These are phyloP conservation scores for Cryptococcus sp. DNA, from an alignment of 1,284 basidiomycete species.

Conservation along the genomic window DNA sequence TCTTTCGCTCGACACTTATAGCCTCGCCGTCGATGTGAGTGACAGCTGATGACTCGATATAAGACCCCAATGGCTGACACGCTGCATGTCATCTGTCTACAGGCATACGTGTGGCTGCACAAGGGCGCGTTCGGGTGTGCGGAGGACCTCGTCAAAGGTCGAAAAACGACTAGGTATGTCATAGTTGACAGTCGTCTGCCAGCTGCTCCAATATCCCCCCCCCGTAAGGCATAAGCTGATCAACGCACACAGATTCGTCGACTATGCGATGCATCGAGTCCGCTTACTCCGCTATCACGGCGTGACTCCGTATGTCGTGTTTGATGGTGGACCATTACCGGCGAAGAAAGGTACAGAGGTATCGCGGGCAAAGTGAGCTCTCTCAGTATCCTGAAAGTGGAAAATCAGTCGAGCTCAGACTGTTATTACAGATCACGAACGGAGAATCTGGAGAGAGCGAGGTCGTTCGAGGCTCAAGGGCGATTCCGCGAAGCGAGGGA, in stretches of 20 bases:
- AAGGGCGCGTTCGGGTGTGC: conserved; percentile 90
- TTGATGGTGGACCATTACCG: conserved; percentile 93
- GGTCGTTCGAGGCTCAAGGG: conserved; percentile 72
- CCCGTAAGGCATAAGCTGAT: conserved; percentile 12
- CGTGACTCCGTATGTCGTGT: conserved; percentile 88
- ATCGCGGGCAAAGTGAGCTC: conserved; percentile 64
- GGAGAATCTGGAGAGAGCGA: conserved; percentile 63
- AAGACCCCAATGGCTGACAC: not conserved
- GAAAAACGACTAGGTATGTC: conserved; percentile 74
- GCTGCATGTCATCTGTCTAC: conserved; percentile 35
- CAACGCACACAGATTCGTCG: conserved; percentile 71
- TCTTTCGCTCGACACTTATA: not conserved
- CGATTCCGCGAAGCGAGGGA: conserved; percentile 80
- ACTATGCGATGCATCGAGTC: conserved; percentile 92
- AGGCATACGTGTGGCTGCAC: conserved; percentile 98
- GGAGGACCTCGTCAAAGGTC: conserved; percentile 82
- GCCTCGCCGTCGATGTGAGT: conserved; percentile 43
- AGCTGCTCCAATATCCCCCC: not conserved
- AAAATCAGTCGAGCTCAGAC: not conserved
- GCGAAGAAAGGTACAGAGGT: conserved; percentile 90
- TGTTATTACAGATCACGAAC: conserved; percentile 51
- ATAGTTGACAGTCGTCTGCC: conserved; percentile 7
- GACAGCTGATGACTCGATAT: conserved; percentile 25
- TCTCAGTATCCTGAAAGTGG: not conserved
- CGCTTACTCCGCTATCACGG: conserved; percentile 80